Base-by-base conservation (phyloP, 31 red algal species). In the Bonnemaisonia californica region DNA sequence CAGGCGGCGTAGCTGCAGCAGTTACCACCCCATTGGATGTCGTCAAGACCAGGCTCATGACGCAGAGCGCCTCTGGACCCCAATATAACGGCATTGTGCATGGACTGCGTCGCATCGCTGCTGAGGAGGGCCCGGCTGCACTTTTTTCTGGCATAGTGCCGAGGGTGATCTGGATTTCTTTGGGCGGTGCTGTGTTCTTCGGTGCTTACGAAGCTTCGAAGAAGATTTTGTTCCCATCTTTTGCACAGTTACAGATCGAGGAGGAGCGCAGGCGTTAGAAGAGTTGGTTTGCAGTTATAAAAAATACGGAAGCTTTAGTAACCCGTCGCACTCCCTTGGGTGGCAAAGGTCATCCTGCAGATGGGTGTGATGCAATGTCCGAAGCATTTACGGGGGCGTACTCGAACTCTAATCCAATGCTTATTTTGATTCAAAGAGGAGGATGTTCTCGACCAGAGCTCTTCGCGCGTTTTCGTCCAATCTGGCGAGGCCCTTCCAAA, bases 1-100 rank as follows among this genome's bases (percentile, higher is more conserved):
- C 96, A 18, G 96, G 96, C 37, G 96, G 66, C 47, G 70, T 98
- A 12, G 75, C 96, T 62, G 96, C 96, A 23, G 96, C 96, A 37
- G n/a, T 89, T 30, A 98, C 96, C 1, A 98, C 96, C 28, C 96
- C 96, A 1, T 74, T 98, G 19, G 96, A 98, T 84, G 96, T 98
- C 16, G 89, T 95, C 51, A 98, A 98, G 77, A 98, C 96, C 12
- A 76, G 96, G 19, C 27, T 98, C 28, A 94, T 98, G 92, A 90
- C 86, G 26, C 73, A 82, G 64, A 32, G 23, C 56, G 81, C 72
- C 12, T 63, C 39, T 5, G 82, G 41, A n/a, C 39, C 69, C 48
- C 62, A 80, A 38, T 92, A 98, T 48, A 64, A 77, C 3, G 86
- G 90, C 54, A 83, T 95, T 54, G 36, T 89, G 54, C 73, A 87